A percentile compares a stretch with the other conserved stretches of the same genome.
Conservation (phyloP, 768 basidiomycete genomes). For the Phaffia tasmanica region DNA sequence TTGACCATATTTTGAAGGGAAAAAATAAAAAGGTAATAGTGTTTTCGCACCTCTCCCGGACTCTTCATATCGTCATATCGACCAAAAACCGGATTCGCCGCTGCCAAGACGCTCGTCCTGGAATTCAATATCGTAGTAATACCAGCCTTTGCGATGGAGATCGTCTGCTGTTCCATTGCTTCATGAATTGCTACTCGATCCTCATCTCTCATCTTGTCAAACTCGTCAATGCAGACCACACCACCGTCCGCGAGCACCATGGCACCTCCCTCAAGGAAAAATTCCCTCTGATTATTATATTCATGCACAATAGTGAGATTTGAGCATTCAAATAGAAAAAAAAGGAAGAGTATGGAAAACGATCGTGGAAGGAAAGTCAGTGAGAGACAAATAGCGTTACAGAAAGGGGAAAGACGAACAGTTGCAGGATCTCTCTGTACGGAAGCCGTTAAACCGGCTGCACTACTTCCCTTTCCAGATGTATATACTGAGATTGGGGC, state of each 20-base stretch:
- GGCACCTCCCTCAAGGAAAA: conserved; percentile 96
- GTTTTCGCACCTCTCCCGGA: conserved; percentile 63
- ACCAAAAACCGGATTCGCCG: conserved; percentile 96
- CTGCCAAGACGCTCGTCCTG: conserved; percentile 86
- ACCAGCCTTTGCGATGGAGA: conserved; percentile 97
- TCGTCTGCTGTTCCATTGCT: conserved; percentile 99
- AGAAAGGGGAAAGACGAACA: conserved; percentile 44
- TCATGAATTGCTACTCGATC: conserved; percentile 98
- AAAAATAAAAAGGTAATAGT: conserved; percentile 12
- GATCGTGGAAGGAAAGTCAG: background rate
- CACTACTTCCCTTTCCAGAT: conserved; percentile 95
- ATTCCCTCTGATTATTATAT: conserved; percentile 59
- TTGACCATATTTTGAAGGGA: background rate
- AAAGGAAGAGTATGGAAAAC: background rate
- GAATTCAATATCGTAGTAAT: conserved; percentile 97
- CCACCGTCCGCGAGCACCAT: conserved; percentile 99
- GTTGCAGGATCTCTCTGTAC: conserved; percentile 89
- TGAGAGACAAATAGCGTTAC: background rate
- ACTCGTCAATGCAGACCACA: conserved; percentile 98
- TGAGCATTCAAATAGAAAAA: background rate
- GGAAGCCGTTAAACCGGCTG: conserved; percentile 93
- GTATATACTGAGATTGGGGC: conserved; percentile 98
- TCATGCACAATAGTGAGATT: background rate
- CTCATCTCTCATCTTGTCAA: conserved; percentile 99
- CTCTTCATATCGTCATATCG: conserved; percentile 93